These are phyloP conservation scores for Aspergillus ochraceus DNA, from an alignment of 2,329 filamentous ascomycete genomes.

Conservation along the genomic window DNA sequence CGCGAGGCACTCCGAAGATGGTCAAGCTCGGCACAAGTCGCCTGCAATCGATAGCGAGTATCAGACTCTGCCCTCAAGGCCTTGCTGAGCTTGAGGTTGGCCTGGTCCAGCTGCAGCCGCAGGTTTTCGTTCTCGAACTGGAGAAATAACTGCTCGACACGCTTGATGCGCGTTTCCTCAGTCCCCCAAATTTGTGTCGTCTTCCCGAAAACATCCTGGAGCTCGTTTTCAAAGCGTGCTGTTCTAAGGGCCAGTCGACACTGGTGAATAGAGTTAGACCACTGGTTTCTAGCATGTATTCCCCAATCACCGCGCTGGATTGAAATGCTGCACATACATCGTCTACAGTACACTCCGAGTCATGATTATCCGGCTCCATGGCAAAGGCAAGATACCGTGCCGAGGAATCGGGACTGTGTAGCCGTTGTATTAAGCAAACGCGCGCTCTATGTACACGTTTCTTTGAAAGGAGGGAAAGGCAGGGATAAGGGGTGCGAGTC, in stretches of 20 bases:
- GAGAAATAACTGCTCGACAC: conserved; percentile 69
- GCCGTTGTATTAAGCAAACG: not conserved
- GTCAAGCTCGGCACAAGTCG: conserved; percentile 49
- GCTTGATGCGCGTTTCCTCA: conserved; percentile 70
- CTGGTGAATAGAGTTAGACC: conserved; percentile 16
- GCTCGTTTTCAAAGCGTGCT: conserved; percentile 65
- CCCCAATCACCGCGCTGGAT: not conserved
- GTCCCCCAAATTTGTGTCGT: conserved; percentile 70
- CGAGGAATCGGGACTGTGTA: not conserved
- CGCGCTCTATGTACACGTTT: not conserved
- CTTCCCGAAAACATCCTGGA: conserved; percentile 64
- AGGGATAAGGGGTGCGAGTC: too few species aligned
- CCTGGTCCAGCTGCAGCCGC: conserved; percentile 60
- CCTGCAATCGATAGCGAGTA: conserved; percentile 50
- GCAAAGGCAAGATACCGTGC: not conserved
- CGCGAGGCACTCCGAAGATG: conserved; percentile 38
- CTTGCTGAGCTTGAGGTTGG: conserved; percentile 56
- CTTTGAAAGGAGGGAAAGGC: not conserved
- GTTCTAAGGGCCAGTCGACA: conserved; percentile 53
- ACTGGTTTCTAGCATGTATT: not conserved
- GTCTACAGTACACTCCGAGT: conserved; percentile 12
- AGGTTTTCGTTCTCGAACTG: conserved; percentile 72
- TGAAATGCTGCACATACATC: conserved; percentile 24
- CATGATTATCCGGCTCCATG: conserved; percentile 10
- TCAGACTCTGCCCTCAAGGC: conserved; percentile 46